phyloP scores from a whole-genome alignment of 2,329 filamentous ascomycete genomes.

The Dactylellina leptospora region DNA sequence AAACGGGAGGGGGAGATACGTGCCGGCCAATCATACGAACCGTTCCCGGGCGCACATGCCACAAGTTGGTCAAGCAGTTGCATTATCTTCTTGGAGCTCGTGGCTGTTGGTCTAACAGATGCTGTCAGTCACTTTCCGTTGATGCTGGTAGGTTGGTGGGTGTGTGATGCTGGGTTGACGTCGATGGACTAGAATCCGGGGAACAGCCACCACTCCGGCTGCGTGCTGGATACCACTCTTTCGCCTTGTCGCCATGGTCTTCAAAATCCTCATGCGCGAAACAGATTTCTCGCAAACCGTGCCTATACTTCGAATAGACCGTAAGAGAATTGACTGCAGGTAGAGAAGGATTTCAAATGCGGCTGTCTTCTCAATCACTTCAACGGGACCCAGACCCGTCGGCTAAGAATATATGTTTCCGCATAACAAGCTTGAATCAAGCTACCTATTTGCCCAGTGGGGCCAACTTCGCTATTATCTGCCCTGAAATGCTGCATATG shows the following conservation, averaged over 20 bases:
- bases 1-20: neutral
- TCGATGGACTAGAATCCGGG: neutral
- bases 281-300: too few species aligned
- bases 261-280: too few species aligned
- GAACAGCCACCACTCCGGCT: neutral
- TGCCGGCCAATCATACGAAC: constrained; percentile 11
- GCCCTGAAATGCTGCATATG: too few species aligned
- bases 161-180: neutral
- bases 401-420: constrained; percentile 32
- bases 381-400: constrained; percentile 31
- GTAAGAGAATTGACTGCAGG: neutral
- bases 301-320: too few species aligned
- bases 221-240: neutral
- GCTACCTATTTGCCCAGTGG: too few species aligned
- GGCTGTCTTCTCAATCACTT: constrained; percentile 1
- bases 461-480: too few species aligned
- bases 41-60: too few species aligned
- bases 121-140: too few species aligned
- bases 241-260: constrained; percentile 1
- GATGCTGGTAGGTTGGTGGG: neutral
- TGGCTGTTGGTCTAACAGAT: neutral
- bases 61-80: too few species aligned
- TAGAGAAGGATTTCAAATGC: neutral
- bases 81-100: too few species aligned
- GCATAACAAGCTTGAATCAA: too few species aligned